Conservation (phyloP, 2,329 filamentous ascomycete genomes). For the Fusarium zealandicum region DNA sequence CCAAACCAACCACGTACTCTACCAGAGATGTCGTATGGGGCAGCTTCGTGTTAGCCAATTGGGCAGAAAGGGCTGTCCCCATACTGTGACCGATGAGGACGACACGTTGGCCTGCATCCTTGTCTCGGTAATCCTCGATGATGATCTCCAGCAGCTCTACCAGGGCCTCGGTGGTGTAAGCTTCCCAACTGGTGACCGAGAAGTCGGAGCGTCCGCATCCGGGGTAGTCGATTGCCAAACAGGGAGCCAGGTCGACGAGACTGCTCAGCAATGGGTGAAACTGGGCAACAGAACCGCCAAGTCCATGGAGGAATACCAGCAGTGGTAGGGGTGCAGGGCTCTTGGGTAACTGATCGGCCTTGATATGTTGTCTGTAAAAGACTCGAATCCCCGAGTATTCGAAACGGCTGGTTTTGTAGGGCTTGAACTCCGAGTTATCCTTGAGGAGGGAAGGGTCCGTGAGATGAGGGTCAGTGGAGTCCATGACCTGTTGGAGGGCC, state of each 20-base stretch:
- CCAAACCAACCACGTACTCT: conserved; percentile 73
- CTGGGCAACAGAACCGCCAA: conserved; percentile 91
- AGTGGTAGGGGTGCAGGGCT: conserved; percentile 79
- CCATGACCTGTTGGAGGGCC: conserved; percentile 32
- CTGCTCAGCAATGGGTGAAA: conserved; percentile 84
- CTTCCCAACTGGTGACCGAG: conserved; percentile 72
- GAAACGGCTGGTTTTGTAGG: conserved; percentile 74
- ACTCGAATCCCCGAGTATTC: conserved; percentile 80
- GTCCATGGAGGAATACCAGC: conserved; percentile 88
- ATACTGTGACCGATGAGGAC: conserved; percentile 89
- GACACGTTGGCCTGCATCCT: conserved; percentile 70
- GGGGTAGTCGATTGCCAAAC: conserved; percentile 84
- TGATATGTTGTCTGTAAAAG: conserved; percentile 83
- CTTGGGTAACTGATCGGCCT: conserved; percentile 80
- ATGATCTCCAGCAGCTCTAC: conserved; percentile 76
- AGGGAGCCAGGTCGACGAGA: conserved; percentile 82
- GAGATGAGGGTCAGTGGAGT: conserved; percentile 51
- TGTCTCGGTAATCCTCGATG: conserved; percentile 76
- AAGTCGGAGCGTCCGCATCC: conserved; percentile 87
- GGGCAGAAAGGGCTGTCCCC: conserved; percentile 80
- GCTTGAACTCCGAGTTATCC: conserved; percentile 74
- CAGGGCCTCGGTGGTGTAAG: conserved; percentile 80
- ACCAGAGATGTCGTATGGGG: conserved; percentile 61
- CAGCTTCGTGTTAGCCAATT: conserved; percentile 62
- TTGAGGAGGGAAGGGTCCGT: conserved; percentile 82